Conservation (phyloP, 139 green algal genomes). For the Marvania coccoides region DNA sequence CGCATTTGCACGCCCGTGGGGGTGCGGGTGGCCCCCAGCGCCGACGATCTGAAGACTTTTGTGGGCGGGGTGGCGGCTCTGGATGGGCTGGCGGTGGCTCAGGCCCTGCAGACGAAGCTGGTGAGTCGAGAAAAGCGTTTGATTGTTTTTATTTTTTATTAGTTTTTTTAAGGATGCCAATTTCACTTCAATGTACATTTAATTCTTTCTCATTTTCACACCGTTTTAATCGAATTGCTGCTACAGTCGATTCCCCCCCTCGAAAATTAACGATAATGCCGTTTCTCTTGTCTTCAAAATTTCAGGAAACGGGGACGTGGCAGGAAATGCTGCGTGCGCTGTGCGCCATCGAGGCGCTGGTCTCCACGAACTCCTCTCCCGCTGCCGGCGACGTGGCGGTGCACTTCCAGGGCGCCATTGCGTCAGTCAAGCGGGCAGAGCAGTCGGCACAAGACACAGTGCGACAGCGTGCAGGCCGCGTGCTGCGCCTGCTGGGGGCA, state of each 20-base stretch:
- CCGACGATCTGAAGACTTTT: conserved; percentile 58
- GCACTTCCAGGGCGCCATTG: conserved; percentile 59
- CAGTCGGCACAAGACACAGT: conserved; percentile 37
- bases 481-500: conserved; percentile 33
- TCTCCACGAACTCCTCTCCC: conserved; percentile 41
- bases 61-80: conserved; percentile 46
- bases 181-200: no score
- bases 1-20: conserved; percentile 48
- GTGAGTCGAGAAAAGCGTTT: no score
- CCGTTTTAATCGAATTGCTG: neutral
- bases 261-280: neutral
- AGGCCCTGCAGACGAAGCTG: conserved; percentile 60
- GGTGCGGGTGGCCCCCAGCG: conserved; percentile 46
- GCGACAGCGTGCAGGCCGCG: conserved; percentile 24
- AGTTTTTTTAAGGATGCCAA: no score
- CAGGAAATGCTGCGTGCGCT: conserved; percentile 62
- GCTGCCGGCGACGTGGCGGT: conserved; percentile 54
- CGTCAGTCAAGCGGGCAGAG: conserved; percentile 18
- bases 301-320: conserved; percentile 40
- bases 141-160: no score
- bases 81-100: conserved; percentile 50
- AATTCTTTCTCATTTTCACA: no score
- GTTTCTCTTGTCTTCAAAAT: neutral
- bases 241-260: neutral
- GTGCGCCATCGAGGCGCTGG: conserved; percentile 59